Conservation (phyloP, 1,284 basidiomycete genomes). For the Anthracocystis setariae region DNA sequence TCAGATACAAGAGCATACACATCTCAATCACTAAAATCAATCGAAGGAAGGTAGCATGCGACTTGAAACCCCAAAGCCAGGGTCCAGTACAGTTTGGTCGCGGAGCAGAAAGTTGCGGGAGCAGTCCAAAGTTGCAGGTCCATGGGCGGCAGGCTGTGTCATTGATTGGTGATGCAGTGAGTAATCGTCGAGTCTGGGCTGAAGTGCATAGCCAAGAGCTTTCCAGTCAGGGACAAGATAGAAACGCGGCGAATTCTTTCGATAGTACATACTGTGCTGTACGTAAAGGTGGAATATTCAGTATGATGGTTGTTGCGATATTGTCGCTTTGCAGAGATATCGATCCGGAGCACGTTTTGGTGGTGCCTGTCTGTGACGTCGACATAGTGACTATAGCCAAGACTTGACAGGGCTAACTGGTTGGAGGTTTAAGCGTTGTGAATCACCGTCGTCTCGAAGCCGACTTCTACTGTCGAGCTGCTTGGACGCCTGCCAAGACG, state of each 20-base stretch:
- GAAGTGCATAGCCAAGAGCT: conserved; percentile 1
- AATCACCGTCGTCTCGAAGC: background rate
- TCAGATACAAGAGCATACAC: too few relatives aligned
- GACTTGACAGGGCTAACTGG: background rate
- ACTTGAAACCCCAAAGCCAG: too few relatives aligned
- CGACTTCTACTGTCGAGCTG: background rate
- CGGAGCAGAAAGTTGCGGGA: background rate
- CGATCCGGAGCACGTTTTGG: background rate
- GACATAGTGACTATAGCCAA: background rate
- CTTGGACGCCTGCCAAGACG: conserved; percentile 19
- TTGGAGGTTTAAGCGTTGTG: background rate
- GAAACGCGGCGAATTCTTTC: background rate
- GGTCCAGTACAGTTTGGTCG: background rate
- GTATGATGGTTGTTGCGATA: background rate
- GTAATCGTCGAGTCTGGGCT: background rate
- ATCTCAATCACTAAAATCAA: too few relatives aligned
- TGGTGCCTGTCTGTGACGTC: background rate
- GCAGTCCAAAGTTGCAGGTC: background rate
- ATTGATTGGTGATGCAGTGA: background rate
- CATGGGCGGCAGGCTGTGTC: background rate
- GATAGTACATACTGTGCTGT: too few relatives aligned
- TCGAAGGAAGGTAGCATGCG: too few relatives aligned
- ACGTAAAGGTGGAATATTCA: too few relatives aligned
- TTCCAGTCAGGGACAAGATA: too few relatives aligned
- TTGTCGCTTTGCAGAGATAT: background rate